Percentiles rank a stretch among this genome's conserved stretches.
Evolutionary conservation across 2,329 filamentous ascomycete genomes (phyloP).

Genomic region (Penicillium palitans): DNA sequence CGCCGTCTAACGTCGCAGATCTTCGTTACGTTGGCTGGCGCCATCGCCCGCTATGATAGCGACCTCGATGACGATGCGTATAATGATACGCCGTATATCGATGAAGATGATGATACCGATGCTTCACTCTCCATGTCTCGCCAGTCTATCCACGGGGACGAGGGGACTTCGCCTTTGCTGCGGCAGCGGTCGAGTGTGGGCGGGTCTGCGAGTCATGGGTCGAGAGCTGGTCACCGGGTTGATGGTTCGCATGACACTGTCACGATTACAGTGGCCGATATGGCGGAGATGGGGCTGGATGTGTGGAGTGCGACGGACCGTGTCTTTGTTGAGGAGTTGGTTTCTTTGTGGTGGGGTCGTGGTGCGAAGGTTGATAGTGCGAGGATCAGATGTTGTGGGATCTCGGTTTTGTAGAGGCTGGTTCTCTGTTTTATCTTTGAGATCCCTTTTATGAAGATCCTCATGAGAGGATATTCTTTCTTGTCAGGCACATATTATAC

Average conservation of each 20-base stretch:
- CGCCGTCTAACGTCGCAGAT: constrained; percentile 50
- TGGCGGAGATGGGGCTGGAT: constrained; percentile 52
- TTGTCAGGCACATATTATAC: not conserved
- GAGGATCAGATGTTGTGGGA: constrained; percentile 50
- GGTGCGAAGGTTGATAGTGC: constrained; percentile 46
- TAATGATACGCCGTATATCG: constrained; percentile 22
- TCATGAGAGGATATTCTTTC: not conserved
- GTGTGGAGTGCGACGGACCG: constrained; percentile 51
- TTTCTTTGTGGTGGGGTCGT: constrained; percentile 49
- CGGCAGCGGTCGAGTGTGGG: constrained; percentile 17
- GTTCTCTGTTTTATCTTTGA: not conserved
- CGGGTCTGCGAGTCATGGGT: constrained; percentile 1
- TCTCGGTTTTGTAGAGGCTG: constrained; percentile 43
- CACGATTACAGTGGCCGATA: constrained; percentile 46
- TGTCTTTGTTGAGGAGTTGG: constrained; percentile 48
- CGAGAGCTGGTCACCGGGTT: constrained; percentile 1
- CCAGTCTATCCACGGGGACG: constrained; percentile 29
- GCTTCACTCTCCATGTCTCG: constrained; percentile 26
- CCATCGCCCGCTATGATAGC: constrained; percentile 44
- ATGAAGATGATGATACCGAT: constrained; percentile 28
- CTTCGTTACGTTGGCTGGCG: constrained; percentile 46
- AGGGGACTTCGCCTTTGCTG: constrained; percentile 31
- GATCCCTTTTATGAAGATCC: not conserved
- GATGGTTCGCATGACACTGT: constrained; percentile 29
- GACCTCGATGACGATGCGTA: constrained; percentile 18